Evolutionary conservation across 2,329 filamentous ascomycete species (phyloP).

Genomic region (Paracorniculantispora psalliotae): DNA sequence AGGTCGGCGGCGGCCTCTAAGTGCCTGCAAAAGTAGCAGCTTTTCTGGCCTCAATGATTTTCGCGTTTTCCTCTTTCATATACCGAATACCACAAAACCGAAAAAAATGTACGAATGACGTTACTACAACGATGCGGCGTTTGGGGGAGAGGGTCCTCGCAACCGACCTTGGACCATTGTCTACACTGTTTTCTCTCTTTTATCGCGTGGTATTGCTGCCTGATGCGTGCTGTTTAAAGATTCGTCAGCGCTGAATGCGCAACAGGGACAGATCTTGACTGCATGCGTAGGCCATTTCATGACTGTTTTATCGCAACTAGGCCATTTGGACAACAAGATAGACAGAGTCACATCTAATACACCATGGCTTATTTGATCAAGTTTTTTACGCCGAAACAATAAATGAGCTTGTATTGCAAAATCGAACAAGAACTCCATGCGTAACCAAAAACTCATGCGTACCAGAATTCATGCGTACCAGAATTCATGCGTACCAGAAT

Average conservation of each 20-base stretch:
- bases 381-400: background rate
- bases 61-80: background rate
- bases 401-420: slow-evolving; percentile 3
- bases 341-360: slow-evolving; percentile 11
- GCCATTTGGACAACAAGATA: slow-evolving; percentile 11
- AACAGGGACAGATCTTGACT: too few relatives aligned
- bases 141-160: slow-evolving; percentile 7
- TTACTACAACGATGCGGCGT: slow-evolving; percentile 11
- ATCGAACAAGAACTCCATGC: slow-evolving; percentile 1
- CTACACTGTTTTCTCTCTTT: slow-evolving; percentile 7
- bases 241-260: too few relatives aligned
- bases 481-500: too few relatives aligned
- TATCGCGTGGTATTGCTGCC: background rate
- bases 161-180: slow-evolving; percentile 1
- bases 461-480: background rate
- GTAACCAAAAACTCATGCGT: background rate
- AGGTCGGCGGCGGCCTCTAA: slow-evolving; percentile 62
- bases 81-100: background rate
- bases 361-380: background rate
- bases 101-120: slow-evolving; percentile 13
- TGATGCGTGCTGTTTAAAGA: background rate
- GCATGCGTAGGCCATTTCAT: too few relatives aligned
- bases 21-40: background rate
- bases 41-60: background rate
- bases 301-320: background rate